Base-by-base conservation (phyloP, 352 stramenopile genomes). In the Pythium angustatum region DNA sequence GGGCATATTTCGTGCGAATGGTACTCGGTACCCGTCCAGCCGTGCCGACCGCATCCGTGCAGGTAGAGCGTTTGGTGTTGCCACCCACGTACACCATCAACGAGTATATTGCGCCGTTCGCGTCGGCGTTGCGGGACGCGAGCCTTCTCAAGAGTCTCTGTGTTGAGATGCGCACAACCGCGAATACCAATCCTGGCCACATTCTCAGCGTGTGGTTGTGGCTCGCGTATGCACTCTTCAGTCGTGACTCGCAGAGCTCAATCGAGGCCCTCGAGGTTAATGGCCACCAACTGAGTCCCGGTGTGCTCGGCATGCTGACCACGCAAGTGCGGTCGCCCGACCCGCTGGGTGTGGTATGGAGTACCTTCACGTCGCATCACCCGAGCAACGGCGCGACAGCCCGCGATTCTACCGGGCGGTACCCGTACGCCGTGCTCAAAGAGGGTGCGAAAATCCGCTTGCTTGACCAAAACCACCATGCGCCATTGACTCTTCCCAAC, bases 151-250 rank as follows among this genome's bases (percentile, higher is more conserved):
- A 54, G 28, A 54, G 27, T 14, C 48, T 54, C 5, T 28, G 48
- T 2, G 24, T 53, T 7, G 45, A 53, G 38, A 24, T 38, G 45
- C 12, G 17, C 17, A 47, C 26, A n/a, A 26, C 22, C 5, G 19
- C 40, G 40, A 47, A n/a, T 5, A 47, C 19, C 8, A 15, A 6
- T 5, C 40, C 40, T 27, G 40, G 26, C 11, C 11, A 17, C 19
- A 10, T 26, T 5, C 19, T n/a, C 22, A 26, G 11, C 19, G 40
- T 47, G 40, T 47, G 40, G 40, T 5, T n/a, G 40, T 47, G 45
- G 45, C 9, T 53, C 9, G 45, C 26, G 15, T 38, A 53, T 24
- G 45, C 45, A 14, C 45, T 53, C 19, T 47, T 47, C 26, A 53
- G 27, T 38, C 27, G 27, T 40, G 48, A 54, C 15, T 28, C 48